A percentile compares a stretch with the other conserved stretches of the same genome.
These are phyloP conservation scores for Pyricularia sp. DNA, from an alignment of 2,329 filamentous ascomycete species.

Conservation along the genomic window DNA sequence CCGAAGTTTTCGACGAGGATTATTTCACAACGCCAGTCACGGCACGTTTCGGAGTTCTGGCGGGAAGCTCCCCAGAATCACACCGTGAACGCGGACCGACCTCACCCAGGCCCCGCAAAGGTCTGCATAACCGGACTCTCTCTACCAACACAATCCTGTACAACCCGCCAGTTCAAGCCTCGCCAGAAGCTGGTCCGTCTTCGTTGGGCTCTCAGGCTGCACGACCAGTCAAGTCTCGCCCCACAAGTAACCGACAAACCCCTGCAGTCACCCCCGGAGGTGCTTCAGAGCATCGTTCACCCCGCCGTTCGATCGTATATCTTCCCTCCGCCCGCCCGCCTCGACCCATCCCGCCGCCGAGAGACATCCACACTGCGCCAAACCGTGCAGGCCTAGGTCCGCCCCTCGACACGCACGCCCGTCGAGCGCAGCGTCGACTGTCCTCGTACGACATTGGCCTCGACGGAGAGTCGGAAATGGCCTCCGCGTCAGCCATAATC, in stretches of 20 bases:
- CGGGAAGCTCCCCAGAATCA: constrained; percentile 2
- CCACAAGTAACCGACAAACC: constrained; percentile 24
- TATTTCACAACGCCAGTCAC: constrained; percentile 42
- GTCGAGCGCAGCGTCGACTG: constrained; percentile 26
- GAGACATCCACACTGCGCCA: constrained; percentile 15
- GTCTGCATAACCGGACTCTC: constrained; percentile 54
- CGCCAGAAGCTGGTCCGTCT: background rate
- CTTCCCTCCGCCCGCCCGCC: constrained; percentile 33
- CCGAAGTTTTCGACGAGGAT: constrained; percentile 25
- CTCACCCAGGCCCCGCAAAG: constrained; percentile 21
- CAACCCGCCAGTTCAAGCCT: constrained; percentile 39
- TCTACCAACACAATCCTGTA: constrained; percentile 79
- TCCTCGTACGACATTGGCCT: constrained; percentile 62
- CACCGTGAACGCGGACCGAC: constrained; percentile 7
- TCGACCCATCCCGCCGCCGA: constrained; percentile 43
- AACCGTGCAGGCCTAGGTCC: constrained; percentile 11
- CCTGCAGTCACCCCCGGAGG: constrained; percentile 22
- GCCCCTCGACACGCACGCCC: constrained; percentile 28
- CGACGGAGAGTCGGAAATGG: constrained; percentile 46
- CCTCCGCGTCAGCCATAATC: constrained; percentile 27
- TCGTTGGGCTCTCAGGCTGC: background rate
- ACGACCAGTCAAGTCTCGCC: constrained; percentile 20
- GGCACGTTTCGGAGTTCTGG: constrained; percentile 8
- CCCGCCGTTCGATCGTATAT: constrained; percentile 27
- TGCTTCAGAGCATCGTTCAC: constrained; percentile 28